These are phyloP conservation scores for Populus davidiana DNA, from an alignment of 345 rosid genomes.

Conservation along the genomic window DNA sequence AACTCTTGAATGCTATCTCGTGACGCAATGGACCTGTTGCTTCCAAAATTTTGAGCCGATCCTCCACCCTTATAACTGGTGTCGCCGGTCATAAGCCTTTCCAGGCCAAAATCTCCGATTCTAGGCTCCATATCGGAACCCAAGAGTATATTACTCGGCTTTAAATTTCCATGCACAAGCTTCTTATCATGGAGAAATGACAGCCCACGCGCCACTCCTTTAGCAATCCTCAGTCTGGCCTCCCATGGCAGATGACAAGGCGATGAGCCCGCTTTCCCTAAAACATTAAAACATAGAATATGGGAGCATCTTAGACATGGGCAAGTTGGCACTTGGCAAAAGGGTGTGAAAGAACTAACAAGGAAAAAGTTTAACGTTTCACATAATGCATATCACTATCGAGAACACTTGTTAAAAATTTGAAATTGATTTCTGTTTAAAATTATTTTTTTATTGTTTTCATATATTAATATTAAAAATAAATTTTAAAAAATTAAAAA, in stretches of 20 bases:
- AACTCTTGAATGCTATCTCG: conserved; percentile 61
- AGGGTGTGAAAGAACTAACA: too few relatives aligned
- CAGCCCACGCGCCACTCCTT: conserved; percentile 82
- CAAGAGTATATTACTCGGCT: conserved; percentile 82
- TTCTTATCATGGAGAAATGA: conserved; percentile 79
- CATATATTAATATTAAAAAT: too few relatives aligned
- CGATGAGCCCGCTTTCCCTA: conserved; percentile 86
- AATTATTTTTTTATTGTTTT: too few relatives aligned
- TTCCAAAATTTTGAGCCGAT: conserved; percentile 71
- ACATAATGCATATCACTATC: too few relatives aligned
- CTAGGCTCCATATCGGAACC: conserved; percentile 74
- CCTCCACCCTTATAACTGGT: conserved; percentile 58
- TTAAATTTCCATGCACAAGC: conserved; percentile 81
- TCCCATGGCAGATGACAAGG: conserved; percentile 87
- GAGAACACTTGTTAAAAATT: too few relatives aligned
- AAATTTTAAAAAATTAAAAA: too few relatives aligned
- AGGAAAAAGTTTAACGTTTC: too few relatives aligned
- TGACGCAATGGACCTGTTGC: conserved; percentile 61
- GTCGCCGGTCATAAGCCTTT: conserved; percentile 60
- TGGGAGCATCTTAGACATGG: too few relatives aligned
- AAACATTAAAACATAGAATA: neutral
- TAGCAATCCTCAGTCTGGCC: conserved; percentile 71
- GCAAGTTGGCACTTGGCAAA: too few relatives aligned
- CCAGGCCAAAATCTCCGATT: conserved; percentile 86
- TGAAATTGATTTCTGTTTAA: too few relatives aligned